Percentiles rank a stretch among this genome's conserved stretches.
Evolutionary conservation across 176 grass and related monocot genomes (phyloP).

Genomic region (Triticum turgidum): DNA sequence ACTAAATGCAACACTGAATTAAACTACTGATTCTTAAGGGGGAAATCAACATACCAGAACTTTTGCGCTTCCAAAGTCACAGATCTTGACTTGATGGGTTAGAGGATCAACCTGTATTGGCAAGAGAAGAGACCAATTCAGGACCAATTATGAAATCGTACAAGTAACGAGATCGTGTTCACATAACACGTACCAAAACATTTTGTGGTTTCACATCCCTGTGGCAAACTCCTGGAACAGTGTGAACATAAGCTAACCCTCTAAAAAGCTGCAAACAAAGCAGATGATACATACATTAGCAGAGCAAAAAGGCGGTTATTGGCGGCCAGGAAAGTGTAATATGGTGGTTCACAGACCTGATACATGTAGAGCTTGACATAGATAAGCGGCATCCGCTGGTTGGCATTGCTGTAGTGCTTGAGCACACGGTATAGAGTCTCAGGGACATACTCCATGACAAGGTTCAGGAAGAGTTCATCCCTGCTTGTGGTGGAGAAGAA

Average conservation of each 20-base stretch:
- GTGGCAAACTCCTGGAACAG: slow-evolving; percentile 89
- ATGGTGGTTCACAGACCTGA: slow-evolving; percentile 52
- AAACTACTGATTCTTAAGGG: background rate
- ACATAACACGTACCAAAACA: slow-evolving; percentile 68
- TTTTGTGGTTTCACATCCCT: slow-evolving; percentile 99
- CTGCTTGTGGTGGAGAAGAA: slow-evolving; percentile 89
- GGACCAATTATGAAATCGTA: slow-evolving; percentile 20
- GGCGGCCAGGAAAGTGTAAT: background rate
- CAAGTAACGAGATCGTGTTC: background rate
- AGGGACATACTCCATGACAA: slow-evolving; percentile 96
- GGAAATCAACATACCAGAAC: slow-evolving; percentile 69
- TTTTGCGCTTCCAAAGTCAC: slow-evolving; percentile 99
- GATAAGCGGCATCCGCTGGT: slow-evolving; percentile 93
- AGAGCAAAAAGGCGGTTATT: background rate
- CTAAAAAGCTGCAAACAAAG: slow-evolving; percentile 79
- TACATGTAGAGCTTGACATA: slow-evolving; percentile 98
- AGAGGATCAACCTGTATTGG: slow-evolving; percentile 83
- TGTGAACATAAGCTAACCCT: slow-evolving; percentile 96
- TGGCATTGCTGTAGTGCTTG: slow-evolving; percentile 97
- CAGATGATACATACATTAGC: background rate
- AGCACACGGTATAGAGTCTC: slow-evolving; percentile 89
- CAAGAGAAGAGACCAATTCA: slow-evolving; percentile 34
- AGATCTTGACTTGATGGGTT: slow-evolving; percentile 98
- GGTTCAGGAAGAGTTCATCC: slow-evolving; percentile 93
- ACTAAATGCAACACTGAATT: background rate